Base-by-base conservation (phyloP, 164 flowering plant species). In the Chimonanthus salicifolius region DNA sequence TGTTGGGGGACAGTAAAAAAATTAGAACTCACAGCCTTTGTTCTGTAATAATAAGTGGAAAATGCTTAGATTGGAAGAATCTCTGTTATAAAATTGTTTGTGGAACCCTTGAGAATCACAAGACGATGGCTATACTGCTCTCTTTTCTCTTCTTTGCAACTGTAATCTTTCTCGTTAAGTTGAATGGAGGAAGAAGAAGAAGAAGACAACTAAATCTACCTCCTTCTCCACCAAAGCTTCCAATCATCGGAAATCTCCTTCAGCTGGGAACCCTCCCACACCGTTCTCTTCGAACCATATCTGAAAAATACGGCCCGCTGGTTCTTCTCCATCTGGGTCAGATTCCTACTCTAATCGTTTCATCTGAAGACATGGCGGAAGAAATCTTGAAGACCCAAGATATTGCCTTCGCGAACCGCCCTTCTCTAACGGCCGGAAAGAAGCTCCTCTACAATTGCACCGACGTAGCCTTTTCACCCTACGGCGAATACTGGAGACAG, bases 401-500 rank as follows among this genome's bases (percentile, higher is more conserved):
- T 65, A 47, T 65, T 44, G 47, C 6, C 33, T 65, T 44, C 48
- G 47, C 68, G 4, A 65, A 48, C 68, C 49, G 68, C 5, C 68
- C 68, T 9, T 45, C 47, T 15, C 13, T 3, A 45, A 44, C 8
- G 3, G 49, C 48, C 0, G 68, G 48, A 11, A 43, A n/a, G 13
- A n/a, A 44, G 47, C 47, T 66, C 33, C 13, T 66, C 16, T 66
- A 66, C n/a, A 16, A 15, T 15, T 11, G 49, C 48, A 66, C 47
- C 47, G 70, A 67, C 51, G 21, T 67, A 21, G 70, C 43, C 50
- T 47, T 47, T 4, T 10, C 70, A 10, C 51, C 70, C 51, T 67
- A 67, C 33, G 70, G 70, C 15, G 70, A 67, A 7, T 67, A 67
- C 50, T 67, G 70, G 70, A 67, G 70, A 51, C 50, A 48, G 5